These are phyloP conservation scores for Sporothrix pseudoabietina DNA, from an alignment of 2,329 filamentous ascomycete species.

Conservation along the genomic window DNA sequence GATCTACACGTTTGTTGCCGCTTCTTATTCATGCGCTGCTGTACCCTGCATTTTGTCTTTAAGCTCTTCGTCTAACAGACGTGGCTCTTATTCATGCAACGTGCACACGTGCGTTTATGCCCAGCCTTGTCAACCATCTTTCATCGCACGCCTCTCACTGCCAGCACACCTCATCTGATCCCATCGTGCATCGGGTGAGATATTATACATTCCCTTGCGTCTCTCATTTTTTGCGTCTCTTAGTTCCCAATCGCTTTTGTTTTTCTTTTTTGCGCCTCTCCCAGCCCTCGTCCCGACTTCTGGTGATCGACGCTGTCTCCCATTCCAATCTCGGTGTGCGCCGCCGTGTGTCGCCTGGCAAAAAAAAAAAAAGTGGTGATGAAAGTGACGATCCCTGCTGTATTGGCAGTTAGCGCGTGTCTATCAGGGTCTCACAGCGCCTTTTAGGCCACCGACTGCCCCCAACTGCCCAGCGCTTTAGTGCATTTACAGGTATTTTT, in stretches of 20 bases:
- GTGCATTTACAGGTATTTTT: neutral
- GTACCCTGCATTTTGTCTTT: neutral
- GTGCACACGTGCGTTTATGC: neutral
- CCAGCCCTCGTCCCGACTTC: neutral
- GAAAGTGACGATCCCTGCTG: conserved; percentile 1
- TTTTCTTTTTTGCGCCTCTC: neutral
- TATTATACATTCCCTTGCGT: neutral
- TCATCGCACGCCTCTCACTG: neutral
- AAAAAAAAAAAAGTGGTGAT: neutral
- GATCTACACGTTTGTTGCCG: conserved; percentile 12
- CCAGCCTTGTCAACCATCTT: neutral
- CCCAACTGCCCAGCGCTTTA: neutral
- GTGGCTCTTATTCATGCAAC: neutral
- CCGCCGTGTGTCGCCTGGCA: neutral
- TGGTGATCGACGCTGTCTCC: neutral
- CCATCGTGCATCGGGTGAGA: neutral
- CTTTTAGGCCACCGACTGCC: neutral
- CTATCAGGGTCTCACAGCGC: conserved; percentile 7
- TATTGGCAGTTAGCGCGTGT: neutral
- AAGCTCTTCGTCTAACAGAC: neutral
- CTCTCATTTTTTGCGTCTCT: neutral
- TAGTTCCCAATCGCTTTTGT: neutral
- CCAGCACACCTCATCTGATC: neutral
- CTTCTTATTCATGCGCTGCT: conserved; percentile 4
- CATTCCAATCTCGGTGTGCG: neutral